A percentile compares a stretch with the other conserved stretches of the same genome.
phyloP scores from a whole-genome alignment of 106 monocot genomes.

The Dendrobium officinale region DNA sequence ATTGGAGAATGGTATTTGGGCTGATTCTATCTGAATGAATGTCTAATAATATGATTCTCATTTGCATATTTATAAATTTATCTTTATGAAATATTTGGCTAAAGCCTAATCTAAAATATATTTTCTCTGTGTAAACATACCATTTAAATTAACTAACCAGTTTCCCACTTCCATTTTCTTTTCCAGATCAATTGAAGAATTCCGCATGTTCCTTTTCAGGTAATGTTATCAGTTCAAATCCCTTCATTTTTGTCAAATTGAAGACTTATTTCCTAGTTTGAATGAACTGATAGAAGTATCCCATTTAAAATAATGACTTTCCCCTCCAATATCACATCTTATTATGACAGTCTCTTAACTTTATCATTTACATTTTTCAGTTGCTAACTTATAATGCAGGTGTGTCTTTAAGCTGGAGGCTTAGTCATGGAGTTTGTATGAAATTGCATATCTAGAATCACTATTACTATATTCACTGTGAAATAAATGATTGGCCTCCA shows the following conservation, averaged over 20 bases:
- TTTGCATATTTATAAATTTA: slow-evolving; percentile 9
- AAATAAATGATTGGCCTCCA: no score
- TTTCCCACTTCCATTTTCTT: neutral
- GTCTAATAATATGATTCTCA: neutral
- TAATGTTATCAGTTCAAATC: neutral
- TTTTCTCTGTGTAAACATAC: neutral
- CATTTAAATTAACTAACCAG: neutral
- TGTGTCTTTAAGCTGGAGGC: neutral
- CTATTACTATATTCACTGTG: neutral
- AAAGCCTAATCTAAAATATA: slow-evolving; percentile 8
- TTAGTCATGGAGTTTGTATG: neutral
- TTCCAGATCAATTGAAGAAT: neutral
- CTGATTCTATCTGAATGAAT: slow-evolving; percentile 2
- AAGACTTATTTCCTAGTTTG: neutral
- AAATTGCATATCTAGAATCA: neutral
- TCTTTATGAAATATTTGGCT: slow-evolving; percentile 34
- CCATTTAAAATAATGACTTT: neutral
- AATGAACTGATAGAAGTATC: no score
- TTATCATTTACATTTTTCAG: neutral
- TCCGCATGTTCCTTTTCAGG: neutral
- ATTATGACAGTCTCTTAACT: neutral
- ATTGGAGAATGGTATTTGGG: slow-evolving; percentile 16
- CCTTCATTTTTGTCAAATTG: neutral
- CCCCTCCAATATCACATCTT: neutral
- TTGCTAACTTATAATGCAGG: no score